Evolutionary conservation across 805 yeast species (phyloP), one percentile per base, ranked within the genome.

Genomic region (Candida oleophila): DNA sequence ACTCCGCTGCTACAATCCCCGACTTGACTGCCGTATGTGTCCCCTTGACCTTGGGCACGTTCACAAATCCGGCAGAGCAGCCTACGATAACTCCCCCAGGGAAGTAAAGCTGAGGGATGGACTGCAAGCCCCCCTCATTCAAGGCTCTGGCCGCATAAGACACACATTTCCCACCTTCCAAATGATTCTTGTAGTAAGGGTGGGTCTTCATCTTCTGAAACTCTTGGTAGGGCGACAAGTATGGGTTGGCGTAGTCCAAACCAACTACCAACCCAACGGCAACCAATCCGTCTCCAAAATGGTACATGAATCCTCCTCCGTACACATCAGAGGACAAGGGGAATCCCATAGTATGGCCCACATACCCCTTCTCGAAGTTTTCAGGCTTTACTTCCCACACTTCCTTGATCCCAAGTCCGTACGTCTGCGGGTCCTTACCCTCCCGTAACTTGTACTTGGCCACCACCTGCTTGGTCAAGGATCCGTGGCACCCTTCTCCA

Each of bases 401-500:
- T 68, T 94, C 99, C 64, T 94, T 94, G 48, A 94, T 78, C 34
- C 99, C 99, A 20, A 94, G 65, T 11, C 99, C 99, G 66, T 94
- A 94, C 0, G 98, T 90, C 70, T 94, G 99, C 16, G 83, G 83
- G 43, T 80, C 76, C 44, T 76, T 73, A 28, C 80, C 78, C 42
- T 77, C 74, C 48, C 97, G 80, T 49, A 94, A 69, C 38, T 83
- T 74, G 66, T 69, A 92, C 56, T 83, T 81, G 45, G 76, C 70
- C 44, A 92, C 85, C 0, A 81, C 84, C 60, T 86, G 80, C 62
- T 94, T 92, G 11, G 91, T 76, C 45, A 94, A 71, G 1, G 97
- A 90, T 0, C 99, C 99, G 66, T 91, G 98, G 62, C 99, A 94
- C n/a, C 99, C 99, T 69, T 94, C 99, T 3, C 96, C 96, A 28